Conservation (phyloP, 164 flowering plant species). For the Magnolia sinica region DNA sequence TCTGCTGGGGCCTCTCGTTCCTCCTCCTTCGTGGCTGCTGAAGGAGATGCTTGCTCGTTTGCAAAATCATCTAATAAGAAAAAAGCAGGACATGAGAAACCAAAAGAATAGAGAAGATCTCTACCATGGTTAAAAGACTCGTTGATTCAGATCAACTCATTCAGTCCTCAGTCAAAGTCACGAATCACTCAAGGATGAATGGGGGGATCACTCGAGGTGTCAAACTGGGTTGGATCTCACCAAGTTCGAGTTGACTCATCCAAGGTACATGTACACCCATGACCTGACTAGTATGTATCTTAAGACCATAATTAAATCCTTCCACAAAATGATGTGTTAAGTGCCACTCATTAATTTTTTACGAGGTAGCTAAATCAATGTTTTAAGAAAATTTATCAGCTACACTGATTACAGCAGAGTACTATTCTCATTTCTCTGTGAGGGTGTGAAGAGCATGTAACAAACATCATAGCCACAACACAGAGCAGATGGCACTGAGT, state of each 20-base stretch:
- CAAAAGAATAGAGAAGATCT: neutral
- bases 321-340: too few species aligned
- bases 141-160: too few species aligned
- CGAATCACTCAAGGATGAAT: neutral
- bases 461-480: neutral
- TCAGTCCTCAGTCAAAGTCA: neutral
- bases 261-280: neutral
- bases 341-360: neutral
- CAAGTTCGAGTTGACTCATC: neutral
- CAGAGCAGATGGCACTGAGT: neutral
- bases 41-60: slow-evolving; percentile 14
- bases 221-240: neutral
- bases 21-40: slow-evolving; percentile 12
- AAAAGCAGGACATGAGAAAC: neutral
- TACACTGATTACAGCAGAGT: neutral
- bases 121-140: neutral
- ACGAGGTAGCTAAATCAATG: neutral
- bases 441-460: too few species aligned
- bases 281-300: neutral
- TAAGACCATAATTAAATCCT: too few species aligned
- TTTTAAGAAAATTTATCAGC: neutral
- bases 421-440: too few species aligned
- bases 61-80: slow-evolving; percentile 30
- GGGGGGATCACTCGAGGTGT: neutral
- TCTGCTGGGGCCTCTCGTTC: slow-evolving; percentile 19